These are phyloP conservation scores for Apiospora phragmitis DNA, from an alignment of 2,329 filamentous ascomycete species.

Conservation along the genomic window DNA sequence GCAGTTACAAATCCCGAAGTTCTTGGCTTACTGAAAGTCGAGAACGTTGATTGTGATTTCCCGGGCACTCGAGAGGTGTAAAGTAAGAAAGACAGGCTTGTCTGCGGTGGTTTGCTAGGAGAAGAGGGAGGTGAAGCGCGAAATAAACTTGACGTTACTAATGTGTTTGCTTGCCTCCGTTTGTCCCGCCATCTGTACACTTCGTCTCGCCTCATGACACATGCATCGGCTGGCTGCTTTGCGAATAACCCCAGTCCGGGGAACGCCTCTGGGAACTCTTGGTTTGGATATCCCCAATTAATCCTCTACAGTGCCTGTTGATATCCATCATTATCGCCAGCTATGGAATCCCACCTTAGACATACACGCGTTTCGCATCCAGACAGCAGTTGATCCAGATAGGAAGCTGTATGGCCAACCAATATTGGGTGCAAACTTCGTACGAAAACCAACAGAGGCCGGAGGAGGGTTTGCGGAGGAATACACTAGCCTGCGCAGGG, in stretches of 20 bases:
- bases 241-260: neutral
- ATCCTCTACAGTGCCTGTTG: neutral
- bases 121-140: neutral
- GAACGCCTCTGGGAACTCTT: neutral
- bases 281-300: neutral
- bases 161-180: neutral
- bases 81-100: neutral
- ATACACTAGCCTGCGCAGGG: neutral
- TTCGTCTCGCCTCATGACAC: neutral
- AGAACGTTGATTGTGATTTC: neutral
- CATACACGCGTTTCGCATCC: neutral
- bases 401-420: neutral
- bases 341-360: neutral
- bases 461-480: neutral
- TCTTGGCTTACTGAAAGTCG: neutral
- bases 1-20: neutral
- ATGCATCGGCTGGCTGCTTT: neutral
- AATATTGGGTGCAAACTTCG: neutral
- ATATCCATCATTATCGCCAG: neutral
- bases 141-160: neutral
- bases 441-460: neutral
- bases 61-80: neutral
- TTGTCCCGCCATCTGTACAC: neutral
- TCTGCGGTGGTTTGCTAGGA: neutral
- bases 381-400: neutral